Conservation (phyloP, 345 rosid genomes). For the Euclidium syriacum region DNA sequence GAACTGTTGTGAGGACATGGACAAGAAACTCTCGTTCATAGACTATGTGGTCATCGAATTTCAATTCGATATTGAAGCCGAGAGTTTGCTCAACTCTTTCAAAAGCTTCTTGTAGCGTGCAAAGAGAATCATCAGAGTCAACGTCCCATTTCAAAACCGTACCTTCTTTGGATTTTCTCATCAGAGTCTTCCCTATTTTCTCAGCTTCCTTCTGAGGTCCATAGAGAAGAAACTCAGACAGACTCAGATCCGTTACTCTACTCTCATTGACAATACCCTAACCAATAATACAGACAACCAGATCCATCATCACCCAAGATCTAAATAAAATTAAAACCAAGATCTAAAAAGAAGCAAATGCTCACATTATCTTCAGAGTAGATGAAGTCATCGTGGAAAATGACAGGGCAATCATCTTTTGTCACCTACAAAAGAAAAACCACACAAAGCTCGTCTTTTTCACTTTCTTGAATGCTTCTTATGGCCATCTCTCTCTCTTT, state of each 20-base stretch:
- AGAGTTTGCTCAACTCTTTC: conserved; percentile 55
- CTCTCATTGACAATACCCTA: conserved; percentile 71
- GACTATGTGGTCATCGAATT: conserved; percentile 68
- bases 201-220: conserved; percentile 74
- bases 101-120: conserved; percentile 81
- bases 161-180: conserved; percentile 78
- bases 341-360: neutral
- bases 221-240: conserved; percentile 62
- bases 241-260: conserved; percentile 65
- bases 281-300: neutral
- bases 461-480: conserved; percentile 20
- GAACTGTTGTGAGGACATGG: conserved; percentile 47
- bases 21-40: conserved; percentile 58
- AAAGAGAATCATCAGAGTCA: conserved; percentile 65
- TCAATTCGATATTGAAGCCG: conserved; percentile 89
- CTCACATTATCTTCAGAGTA: conserved; percentile 78
- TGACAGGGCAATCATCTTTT: conserved; percentile 79
- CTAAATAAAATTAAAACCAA: conserved; percentile 1
- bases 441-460: conserved; percentile 29
- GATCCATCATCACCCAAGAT: conserved; percentile 18
- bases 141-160: conserved; percentile 66
- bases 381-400: conserved; percentile 86
- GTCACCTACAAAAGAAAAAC: conserved; percentile 82
- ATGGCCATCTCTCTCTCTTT: conserved; percentile 10
- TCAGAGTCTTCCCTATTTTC: conserved; percentile 46